Percentiles rank a stretch among this genome's conserved stretches.
phyloP scores from a whole-genome alignment of 2,329 filamentous ascomycete species.

The Setomelanomma holmii region DNA sequence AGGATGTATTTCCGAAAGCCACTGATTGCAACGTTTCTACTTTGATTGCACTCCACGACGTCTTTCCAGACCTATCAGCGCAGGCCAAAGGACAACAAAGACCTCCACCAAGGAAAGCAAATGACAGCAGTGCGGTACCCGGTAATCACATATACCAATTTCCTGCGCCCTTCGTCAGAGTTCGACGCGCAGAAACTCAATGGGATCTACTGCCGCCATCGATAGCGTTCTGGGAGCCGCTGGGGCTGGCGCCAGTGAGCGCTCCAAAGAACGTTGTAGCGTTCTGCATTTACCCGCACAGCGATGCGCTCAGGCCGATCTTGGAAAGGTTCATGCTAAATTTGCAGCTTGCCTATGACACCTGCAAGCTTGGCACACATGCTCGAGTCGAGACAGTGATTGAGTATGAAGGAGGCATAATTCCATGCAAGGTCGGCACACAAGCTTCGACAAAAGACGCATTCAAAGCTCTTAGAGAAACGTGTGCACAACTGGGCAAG shows the following conservation, averaged over 20 bases:
- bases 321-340: constrained; percentile 71
- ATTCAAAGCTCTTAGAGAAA: constrained; percentile 41
- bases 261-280: constrained; percentile 75
- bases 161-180: constrained; percentile 72
- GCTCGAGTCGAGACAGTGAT: constrained; percentile 50
- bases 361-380: constrained; percentile 74
- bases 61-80: constrained; percentile 49
- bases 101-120: constrained; percentile 38
- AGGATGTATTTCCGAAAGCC: constrained; percentile 38
- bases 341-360: constrained; percentile 75
- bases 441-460: constrained; percentile 27
- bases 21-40: constrained; percentile 40
- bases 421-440: constrained; percentile 34
- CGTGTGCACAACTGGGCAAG: constrained; percentile 52
- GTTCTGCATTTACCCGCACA: constrained; percentile 73
- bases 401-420: constrained; percentile 44
- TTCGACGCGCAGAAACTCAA: constrained; percentile 72
- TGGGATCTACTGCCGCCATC: constrained; percentile 78
- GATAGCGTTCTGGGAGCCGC: constrained; percentile 80
- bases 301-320: constrained; percentile 67
- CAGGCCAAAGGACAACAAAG: constrained; percentile 46
- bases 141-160: constrained; percentile 55
- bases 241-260: constrained; percentile 75
- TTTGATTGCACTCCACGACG: constrained; percentile 52
- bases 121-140: constrained; percentile 35